Evolutionary conservation across 139 green algal genomes (phyloP), one percentile per base, ranked within the genome.

Genomic region (Chlorella sp.): DNA sequence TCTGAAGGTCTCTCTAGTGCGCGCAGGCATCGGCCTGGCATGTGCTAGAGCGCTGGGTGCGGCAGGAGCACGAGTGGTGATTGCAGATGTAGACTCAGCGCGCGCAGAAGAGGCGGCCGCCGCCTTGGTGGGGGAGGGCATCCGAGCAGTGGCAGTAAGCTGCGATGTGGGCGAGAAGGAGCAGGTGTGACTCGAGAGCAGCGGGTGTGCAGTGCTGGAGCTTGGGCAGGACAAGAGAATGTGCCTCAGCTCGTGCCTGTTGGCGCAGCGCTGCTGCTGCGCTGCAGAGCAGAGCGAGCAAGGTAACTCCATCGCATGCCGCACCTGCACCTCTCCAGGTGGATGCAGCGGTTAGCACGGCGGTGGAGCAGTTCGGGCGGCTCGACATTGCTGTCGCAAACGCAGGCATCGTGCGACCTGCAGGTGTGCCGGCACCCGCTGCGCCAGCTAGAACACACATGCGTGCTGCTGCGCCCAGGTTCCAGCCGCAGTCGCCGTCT

Each of bases 21-120:
- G n/a, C n/a, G 69, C 70, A 83, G 93, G 93, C 50, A 96, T 98
- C 17, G 94, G 94, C 21, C 79, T 86, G 4, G 93, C 91, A 0
- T 93, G 89, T 42, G 92, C 90, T 7, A 71, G 73, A 21, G 80
- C 76, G 7, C 82, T 98, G 19, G 91, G 84, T 0, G 50, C 77
- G 17, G 82, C 90, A 21, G 94, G 94, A 0, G 84, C 83, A 41
- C 89, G 87, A 68, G 87, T 97, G 15, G 73, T 97, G 17, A 46
- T 97, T 2, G 85, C 83, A 1, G 92, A 97, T 67, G 63, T 92
- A 0, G 89, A 96, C 43, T 65, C 84, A 11, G 58, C 71, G 1
- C 83, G 31, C 0, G 43, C 75, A 5, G 3, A 31, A 3, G 6
- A 21, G 27, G 74, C 67, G 17, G 74, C 63, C 38, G n/a, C 51